Evolutionary conservation across 306 rosid species (phyloP), one percentile per base, ranked within the genome.

Genomic region (Pterocarpus macrocarpus): DNA sequence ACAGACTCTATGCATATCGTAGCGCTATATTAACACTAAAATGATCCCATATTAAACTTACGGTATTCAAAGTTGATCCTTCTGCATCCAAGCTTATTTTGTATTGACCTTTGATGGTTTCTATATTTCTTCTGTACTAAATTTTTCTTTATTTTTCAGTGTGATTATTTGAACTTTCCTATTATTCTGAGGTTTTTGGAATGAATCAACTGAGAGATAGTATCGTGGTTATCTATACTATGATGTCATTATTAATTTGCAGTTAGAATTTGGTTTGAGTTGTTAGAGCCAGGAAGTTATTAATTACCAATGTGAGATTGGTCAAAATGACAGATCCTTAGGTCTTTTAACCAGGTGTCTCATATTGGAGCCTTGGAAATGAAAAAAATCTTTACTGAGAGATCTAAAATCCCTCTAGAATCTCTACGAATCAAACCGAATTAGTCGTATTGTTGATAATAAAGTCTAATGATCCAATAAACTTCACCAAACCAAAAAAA

Each of bases 161-260:
- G 58, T 69, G 72, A 80, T 76, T 70, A 55, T 49, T 43, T 66
- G 64, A 64, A 65, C 44, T 75, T 79, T 44, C 56, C 41, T 57
- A 12, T 49, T 55, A 66, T 66, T 12, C 8, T 47, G 4, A 47
- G 4, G 55, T 77, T 9, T 47, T 64, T 66, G 73, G 58, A 59
- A 56, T 78, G 59, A 64, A 71, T 77, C n/a, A 36, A 36, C 43
- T 52, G 30, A 79, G 83, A 66, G 58, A 69, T 32, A 32, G 16
- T 65, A 57, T 52, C 74, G 50, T 80, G 35, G 16, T 74, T 50
- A 59, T 53, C 71, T 53, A 33, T 53, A 7, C n/a, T 11, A 66
- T 70, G 56, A 81, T 73, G 39, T 53, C 28, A 22, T 22, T 22
- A 22, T 22, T 22, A 22, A 22, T 22, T 22, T 22, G 0, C 28